Evolutionary conservation across 805 yeast species (phyloP), one percentile per base, ranked within the genome.

Genomic region (Metschnikowia sp.): DNA sequence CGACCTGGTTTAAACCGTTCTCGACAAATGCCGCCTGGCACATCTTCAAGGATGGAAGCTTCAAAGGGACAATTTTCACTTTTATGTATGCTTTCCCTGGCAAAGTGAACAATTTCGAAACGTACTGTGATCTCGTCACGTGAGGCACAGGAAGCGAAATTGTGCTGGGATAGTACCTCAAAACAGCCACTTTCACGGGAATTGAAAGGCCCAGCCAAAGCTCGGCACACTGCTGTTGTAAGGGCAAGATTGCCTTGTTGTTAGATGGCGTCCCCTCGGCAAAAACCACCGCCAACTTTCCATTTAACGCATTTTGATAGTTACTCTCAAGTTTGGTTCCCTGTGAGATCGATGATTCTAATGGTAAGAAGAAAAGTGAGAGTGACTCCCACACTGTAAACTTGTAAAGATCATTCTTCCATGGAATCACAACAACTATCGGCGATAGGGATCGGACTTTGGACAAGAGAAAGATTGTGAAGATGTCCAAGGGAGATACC

Each of bases 191-290:
- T 46, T 70, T 74, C 48, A 65, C 52, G 9, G 55, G 56, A 48
- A 63, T 62, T 0, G 48, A 44, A 9, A 10, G 7, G 9, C 42
- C 37, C 43, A 35, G 44, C 39, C 33, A 43, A 19, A 50, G 30
- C 39, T 33, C 39, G 6, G 32, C 31, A 22, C 40, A 42, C n/a
- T 18, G 15, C 36, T 44, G 48, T 8, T 70, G 68, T 46, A 86
- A 77, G 3, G 88, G 81, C 51, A 91, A 72, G 1, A 91, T 60
- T 0, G 90, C 82, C 51, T 83, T 82, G 42, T 95, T 94, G 61
- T 91, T 92, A 0, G 96, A 81, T 0, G 96, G 76, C 0, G 96
- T 87, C 0, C 96, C 96, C 59, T 90, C 97, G 3, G 84, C 74
- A 48, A 89, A 81, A 19, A 86, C 55, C 44, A 76, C 83, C 4